phyloP scores from a whole-genome alignment of 169 alveolate species.

The Plasmodium adleri region DNA sequence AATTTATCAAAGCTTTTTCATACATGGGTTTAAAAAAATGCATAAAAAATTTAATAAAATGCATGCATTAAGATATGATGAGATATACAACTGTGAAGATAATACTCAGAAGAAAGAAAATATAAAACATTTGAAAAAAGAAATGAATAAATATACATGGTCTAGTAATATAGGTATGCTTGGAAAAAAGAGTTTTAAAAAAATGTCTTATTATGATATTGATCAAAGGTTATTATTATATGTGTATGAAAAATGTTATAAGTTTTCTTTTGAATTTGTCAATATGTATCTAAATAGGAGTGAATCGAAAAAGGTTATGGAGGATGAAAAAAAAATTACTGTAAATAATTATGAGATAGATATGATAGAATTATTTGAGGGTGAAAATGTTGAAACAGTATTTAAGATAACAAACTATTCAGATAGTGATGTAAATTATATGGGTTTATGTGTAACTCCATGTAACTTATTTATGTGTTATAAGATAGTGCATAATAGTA shows the following conservation, averaged over 20 bases:
- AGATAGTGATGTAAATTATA: slow-evolving; percentile 18
- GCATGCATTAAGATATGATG: slow-evolving; percentile 48
- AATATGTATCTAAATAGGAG: slow-evolving; percentile 13
- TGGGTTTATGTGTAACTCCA: slow-evolving; percentile 40
- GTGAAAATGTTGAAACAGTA: slow-evolving; percentile 30
- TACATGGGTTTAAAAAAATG: slow-evolving; percentile 27
- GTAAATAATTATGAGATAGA: slow-evolving; percentile 50
- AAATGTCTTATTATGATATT: slow-evolving; percentile 21
- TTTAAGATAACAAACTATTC: slow-evolving; percentile 41
- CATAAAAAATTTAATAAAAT: slow-evolving; percentile 33
- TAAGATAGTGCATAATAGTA: slow-evolving; percentile 27
- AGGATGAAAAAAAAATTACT: neutral
- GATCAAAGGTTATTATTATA: slow-evolving; percentile 49
- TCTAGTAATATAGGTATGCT: slow-evolving; percentile 57
- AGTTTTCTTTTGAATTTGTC: slow-evolving; percentile 36
- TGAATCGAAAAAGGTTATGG: too few species aligned
- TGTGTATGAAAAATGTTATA: slow-evolving; percentile 49
- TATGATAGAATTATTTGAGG: slow-evolving; percentile 49
- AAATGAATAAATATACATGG: slow-evolving; percentile 39
- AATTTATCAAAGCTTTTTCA: slow-evolving; percentile 38
- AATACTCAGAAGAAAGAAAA: slow-evolving; percentile 15
- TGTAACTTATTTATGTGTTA: slow-evolving; percentile 45
- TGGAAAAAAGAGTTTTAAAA: slow-evolving; percentile 13
- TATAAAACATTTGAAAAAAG: slow-evolving; percentile 22
- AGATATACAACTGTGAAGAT: slow-evolving; percentile 29